These are phyloP conservation scores for Sordariomycetes sp. DNA, from an alignment of 2,329 filamentous ascomycete genomes.

Conservation along the genomic window DNA sequence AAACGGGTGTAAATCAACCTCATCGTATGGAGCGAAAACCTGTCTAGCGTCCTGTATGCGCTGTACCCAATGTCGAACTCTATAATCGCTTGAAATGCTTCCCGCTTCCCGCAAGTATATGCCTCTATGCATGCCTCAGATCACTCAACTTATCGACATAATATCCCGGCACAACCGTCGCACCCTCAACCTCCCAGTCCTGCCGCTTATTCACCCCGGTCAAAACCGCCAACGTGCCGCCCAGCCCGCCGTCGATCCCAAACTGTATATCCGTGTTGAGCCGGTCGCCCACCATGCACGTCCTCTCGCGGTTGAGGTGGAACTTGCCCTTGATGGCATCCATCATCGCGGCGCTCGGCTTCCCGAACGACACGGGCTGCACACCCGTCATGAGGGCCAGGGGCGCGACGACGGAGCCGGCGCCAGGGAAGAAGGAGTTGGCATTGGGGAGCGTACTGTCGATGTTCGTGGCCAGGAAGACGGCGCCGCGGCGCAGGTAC, in stretches of 20 bases:
- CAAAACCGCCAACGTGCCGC: constrained; percentile 82
- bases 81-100: neutral
- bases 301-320: constrained; percentile 67
- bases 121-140: constrained; percentile 29
- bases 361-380: constrained; percentile 72
- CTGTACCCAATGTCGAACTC: neutral
- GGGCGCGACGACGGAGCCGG: constrained; percentile 71
- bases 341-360: constrained; percentile 99
- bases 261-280: constrained; percentile 95
- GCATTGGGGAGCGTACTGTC: constrained; percentile 82
- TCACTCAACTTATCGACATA: constrained; percentile 83
- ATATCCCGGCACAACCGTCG: constrained; percentile 61
- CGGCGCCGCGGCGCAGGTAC: constrained; percentile 71
- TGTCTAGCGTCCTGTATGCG: constrained; percentile 5
- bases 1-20: neutral
- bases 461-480: constrained; percentile 86
- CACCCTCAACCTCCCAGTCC: constrained; percentile 63
- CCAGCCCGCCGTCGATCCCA: constrained; percentile 79
- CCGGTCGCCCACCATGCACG: constrained; percentile 94
- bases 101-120: constrained; percentile 6
- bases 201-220: constrained; percentile 83
- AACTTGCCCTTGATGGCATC: constrained; percentile 97
- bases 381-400: constrained; percentile 58
- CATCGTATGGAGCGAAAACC: neutral
- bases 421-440: constrained; percentile 80